These are phyloP conservation scores for Alternaria ethzedia DNA, from an alignment of 2,329 filamentous ascomycete species.

Conservation along the genomic window DNA sequence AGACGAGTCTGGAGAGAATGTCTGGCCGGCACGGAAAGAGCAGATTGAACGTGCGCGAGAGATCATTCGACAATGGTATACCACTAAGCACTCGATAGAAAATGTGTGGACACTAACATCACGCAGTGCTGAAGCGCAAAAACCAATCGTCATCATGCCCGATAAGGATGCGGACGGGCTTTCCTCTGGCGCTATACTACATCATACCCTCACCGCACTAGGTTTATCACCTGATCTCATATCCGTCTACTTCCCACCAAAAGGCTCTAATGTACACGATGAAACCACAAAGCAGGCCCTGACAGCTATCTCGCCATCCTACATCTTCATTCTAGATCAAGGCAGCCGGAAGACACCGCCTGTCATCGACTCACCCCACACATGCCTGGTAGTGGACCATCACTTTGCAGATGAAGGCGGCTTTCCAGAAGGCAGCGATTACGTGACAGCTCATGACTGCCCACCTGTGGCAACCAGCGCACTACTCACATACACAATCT, in stretches of 20 bases:
- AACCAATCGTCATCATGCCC: conserved; percentile 66
- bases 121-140: conserved; percentile 57
- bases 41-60: conserved; percentile 63
- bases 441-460: conserved; percentile 68
- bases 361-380: conserved; percentile 58
- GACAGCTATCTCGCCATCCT: conserved; percentile 58
- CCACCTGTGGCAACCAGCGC: conserved; percentile 71
- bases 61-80: conserved; percentile 65
- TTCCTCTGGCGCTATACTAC: conserved; percentile 67
- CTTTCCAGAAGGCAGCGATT: conserved; percentile 62
- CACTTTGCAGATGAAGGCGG: conserved; percentile 64
- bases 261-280: conserved; percentile 65
- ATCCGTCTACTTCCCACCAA: conserved; percentile 64
- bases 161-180: conserved; percentile 75
- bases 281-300: conserved; percentile 61
- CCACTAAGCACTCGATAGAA: too few relatives aligned
- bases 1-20: conserved; percentile 51
- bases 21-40: conserved; percentile 67
- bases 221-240: conserved; percentile 63
- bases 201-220: conserved; percentile 64
- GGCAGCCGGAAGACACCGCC: conserved; percentile 64
- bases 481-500: conserved; percentile 69
- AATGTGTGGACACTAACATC: too few relatives aligned
- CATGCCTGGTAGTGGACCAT: conserved; percentile 69
- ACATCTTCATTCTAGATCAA: conserved; percentile 70